phyloP scores from a whole-genome alignment of 208 protist genomes.

The Angomonas deanei region DNA sequence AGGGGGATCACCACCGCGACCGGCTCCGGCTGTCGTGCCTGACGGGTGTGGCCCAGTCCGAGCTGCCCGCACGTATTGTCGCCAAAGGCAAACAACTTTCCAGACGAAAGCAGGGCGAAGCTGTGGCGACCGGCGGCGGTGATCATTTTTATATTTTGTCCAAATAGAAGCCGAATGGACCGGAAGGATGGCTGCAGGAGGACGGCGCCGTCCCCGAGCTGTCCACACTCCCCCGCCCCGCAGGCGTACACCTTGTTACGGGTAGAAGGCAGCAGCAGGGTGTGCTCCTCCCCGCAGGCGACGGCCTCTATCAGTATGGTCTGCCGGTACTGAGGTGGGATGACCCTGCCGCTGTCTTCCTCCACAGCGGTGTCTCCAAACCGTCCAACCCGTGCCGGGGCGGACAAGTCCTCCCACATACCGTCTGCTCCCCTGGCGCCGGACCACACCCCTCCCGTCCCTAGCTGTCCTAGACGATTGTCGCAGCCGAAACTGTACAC shows the following conservation, averaged over 20 bases:
- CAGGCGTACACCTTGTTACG: conserved; percentile 68
- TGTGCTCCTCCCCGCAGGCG: conserved; percentile 66
- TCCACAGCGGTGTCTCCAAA: not conserved
- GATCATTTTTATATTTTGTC: conserved; percentile 52
- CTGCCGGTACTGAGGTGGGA: conserved; percentile 8
- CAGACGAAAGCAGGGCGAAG: conserved; percentile 70
- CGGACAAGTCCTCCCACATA: conserved; percentile 9
- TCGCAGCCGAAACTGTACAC: conserved; percentile 73
- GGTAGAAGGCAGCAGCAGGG: conserved; percentile 47
- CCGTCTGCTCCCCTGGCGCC: not conserved
- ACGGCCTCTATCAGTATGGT: conserved; percentile 36
- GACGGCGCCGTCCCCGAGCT: conserved; percentile 47
- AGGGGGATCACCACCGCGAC: conserved; percentile 21
- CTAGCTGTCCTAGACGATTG: conserved; percentile 80
- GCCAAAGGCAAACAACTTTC: conserved; percentile 72
- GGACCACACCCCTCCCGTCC: conserved; percentile 70
- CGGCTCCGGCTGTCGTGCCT: conserved; percentile 26
- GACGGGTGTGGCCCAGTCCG: conserved; percentile 56
- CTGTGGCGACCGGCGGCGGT: conserved; percentile 63
- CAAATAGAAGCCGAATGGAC: conserved; percentile 69
- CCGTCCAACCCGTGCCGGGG: conserved; percentile 8
- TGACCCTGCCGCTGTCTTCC: not conserved
- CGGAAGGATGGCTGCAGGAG: conserved; percentile 58
- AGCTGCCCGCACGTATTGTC: conserved; percentile 79
- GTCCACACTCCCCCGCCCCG: conserved; percentile 57